Evolutionary conservation across 1,139 yeast species (phyloP).

Genomic region (Geotrichum australiense): DNA sequence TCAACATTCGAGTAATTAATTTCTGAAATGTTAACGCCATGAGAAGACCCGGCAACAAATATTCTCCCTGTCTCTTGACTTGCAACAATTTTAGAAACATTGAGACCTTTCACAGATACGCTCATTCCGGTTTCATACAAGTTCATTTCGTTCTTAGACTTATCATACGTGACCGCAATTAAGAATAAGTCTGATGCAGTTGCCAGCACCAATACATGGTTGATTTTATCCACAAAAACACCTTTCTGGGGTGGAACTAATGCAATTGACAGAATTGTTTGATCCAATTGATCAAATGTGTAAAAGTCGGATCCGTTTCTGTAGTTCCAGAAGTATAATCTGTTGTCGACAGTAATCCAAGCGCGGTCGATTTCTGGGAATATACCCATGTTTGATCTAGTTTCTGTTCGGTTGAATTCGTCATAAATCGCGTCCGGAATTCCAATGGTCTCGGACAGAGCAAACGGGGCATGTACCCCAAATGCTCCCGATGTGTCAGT

Average conservation of each 20-base stretch:
- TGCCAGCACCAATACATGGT: constrained; percentile 64
- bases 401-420: constrained; percentile 61
- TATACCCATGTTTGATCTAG: constrained; percentile 72
- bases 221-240: constrained; percentile 72
- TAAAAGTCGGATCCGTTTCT: constrained; percentile 60
- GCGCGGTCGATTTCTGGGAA: constrained; percentile 76
- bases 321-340: constrained; percentile 79
- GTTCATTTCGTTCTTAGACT: constrained; percentile 44
- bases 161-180: constrained; percentile 59
- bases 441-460: constrained; percentile 56
- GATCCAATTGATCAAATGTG: constrained; percentile 74
- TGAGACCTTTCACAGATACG: constrained; percentile 72
- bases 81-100: constrained; percentile 55
- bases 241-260: constrained; percentile 74
- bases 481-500: constrained; percentile 22
- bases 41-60: constrained; percentile 71
- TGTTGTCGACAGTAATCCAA: constrained; percentile 83
- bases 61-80: constrained; percentile 68
- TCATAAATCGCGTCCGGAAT: constrained; percentile 81
- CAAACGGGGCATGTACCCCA: constrained; percentile 63
- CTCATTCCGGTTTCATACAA: constrained; percentile 78
- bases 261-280: constrained; percentile 68
- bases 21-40: constrained; percentile 82
- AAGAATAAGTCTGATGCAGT: constrained; percentile 77
- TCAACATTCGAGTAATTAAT: constrained; percentile 78